Conservation (phyloP, 2,329 filamentous ascomycete species). For the Emmonsiellopsis sp. region DNA sequence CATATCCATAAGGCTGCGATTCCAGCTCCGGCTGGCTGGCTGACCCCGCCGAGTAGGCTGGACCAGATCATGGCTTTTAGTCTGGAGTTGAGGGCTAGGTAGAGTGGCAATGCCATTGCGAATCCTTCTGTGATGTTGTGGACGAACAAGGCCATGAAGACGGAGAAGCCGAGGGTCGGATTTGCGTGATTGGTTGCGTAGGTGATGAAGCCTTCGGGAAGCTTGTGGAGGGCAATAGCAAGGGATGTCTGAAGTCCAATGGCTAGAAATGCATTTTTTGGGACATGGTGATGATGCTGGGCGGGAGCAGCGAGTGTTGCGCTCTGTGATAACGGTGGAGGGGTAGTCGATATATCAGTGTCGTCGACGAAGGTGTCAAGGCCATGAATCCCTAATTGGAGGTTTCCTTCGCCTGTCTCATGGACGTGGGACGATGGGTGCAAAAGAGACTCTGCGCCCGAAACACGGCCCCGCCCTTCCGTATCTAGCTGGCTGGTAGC, state of each 20-base stretch:
- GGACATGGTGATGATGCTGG: constrained; percentile 85
- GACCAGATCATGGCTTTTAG: constrained; percentile 77
- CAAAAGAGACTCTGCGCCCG: not conserved
- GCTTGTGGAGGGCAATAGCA: constrained; percentile 91
- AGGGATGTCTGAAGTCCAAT: constrained; percentile 95
- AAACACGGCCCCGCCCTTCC: not conserved
- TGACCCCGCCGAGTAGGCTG: constrained; percentile 72
- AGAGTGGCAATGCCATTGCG: constrained; percentile 83
- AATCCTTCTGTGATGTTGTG: constrained; percentile 98
- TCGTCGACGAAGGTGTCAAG: constrained; percentile 15
- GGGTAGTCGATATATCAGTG: constrained; percentile 3
- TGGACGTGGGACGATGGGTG: not conserved
- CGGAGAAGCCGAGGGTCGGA: constrained; percentile 74
- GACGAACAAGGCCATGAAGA: constrained; percentile 92
- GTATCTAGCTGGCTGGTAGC: not conserved
- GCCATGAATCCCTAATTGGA: constrained; percentile 2
- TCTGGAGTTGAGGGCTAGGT: constrained; percentile 77
- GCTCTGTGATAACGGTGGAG: constrained; percentile 8
- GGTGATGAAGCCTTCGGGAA: constrained; percentile 79
- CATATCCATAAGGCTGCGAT: constrained; percentile 82
- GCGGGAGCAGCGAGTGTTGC: constrained; percentile 20
- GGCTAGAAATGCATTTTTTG: constrained; percentile 83
- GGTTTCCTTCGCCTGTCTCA: not conserved
- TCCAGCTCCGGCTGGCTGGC: constrained; percentile 76
- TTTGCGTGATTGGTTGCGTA: constrained; percentile 97